These are phyloP conservation scores for Crucibulum laeve DNA, from an alignment of 768 basidiomycete genomes.

Conservation along the genomic window DNA sequence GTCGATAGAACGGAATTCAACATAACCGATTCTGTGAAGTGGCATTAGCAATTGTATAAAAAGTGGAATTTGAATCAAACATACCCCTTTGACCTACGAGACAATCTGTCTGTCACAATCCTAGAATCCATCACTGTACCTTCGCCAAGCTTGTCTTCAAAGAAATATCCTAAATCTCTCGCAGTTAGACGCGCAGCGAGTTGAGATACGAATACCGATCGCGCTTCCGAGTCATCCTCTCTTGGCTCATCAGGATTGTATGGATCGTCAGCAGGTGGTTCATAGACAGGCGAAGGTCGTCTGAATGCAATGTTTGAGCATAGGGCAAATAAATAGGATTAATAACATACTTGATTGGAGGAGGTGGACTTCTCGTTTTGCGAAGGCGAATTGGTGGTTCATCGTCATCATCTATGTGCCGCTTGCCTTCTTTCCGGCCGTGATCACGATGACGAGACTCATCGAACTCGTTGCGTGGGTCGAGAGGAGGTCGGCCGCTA, in stretches of 20 bases:
- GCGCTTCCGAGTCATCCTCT: slow-evolving; percentile 96
- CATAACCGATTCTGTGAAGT: slow-evolving; percentile 83
- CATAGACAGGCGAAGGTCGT: slow-evolving; percentile 70
- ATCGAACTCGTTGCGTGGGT: slow-evolving; percentile 61
- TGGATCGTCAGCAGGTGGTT: slow-evolving; percentile 57
- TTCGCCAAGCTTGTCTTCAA: slow-evolving; percentile 95
- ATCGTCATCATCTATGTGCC: slow-evolving; percentile 39
- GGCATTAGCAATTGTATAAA: slow-evolving; percentile 7
- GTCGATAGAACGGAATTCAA: slow-evolving; percentile 91
- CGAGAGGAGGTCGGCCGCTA: slow-evolving; percentile 40
- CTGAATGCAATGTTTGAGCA: slow-evolving; percentile 28
- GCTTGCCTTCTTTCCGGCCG: slow-evolving; percentile 30
- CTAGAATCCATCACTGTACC: slow-evolving; percentile 92
- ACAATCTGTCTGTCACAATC: slow-evolving; percentile 93
- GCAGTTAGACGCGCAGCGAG: slow-evolving; percentile 95
- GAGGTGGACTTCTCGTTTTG: slow-evolving; percentile 38
- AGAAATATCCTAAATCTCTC: slow-evolving; percentile 97
- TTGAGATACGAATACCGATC: slow-evolving; percentile 98
- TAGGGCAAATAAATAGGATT: slow-evolving; percentile 5
- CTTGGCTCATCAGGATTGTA: slow-evolving; percentile 86
- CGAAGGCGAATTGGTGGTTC: slow-evolving; percentile 23
- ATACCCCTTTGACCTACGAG: slow-evolving; percentile 97
- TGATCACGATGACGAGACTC: slow-evolving; percentile 43
- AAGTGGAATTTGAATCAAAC: slow-evolving; percentile 14
- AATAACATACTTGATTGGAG: slow-evolving; percentile 40